These are phyloP conservation scores for Aristolochia californica DNA, from an alignment of 164 flowering plant species.

Conservation along the genomic window DNA sequence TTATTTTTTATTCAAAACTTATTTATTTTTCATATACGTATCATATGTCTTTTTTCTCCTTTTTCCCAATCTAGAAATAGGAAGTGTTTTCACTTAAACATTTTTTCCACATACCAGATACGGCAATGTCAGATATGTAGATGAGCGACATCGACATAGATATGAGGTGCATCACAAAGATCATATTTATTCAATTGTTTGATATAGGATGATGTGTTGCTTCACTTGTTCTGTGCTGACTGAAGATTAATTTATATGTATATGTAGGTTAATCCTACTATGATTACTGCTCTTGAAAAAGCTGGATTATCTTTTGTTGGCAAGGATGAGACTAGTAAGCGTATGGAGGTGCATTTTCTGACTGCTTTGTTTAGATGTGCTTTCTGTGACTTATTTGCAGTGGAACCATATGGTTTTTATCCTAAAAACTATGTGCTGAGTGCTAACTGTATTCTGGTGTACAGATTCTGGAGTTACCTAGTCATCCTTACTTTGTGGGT, in stretches of 20 bases:
- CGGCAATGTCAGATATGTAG: conserved; percentile 58
- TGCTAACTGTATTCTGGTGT: neutral
- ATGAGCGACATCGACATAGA: conserved; percentile 97
- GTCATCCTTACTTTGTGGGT: conserved; percentile 79
- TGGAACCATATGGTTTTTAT: neutral
- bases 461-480: conserved; percentile 73
- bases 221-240: too few relatives aligned
- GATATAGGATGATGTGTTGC: too few relatives aligned
- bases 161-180: conserved; percentile 50
- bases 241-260: neutral
- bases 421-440: too few relatives aligned
- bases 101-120: conserved; percentile 31
- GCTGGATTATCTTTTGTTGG: conserved; percentile 84
- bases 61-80: too few relatives aligned
- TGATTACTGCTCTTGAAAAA: conserved; percentile 56
- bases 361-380: neutral
- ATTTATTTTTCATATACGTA: too few relatives aligned
- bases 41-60: too few relatives aligned
- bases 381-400: neutral
- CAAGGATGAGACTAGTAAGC: conserved; percentile 70
- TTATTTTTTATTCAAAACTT: neutral
- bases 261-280: conserved; percentile 71
- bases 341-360: conserved; percentile 66
- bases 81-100: neutral
- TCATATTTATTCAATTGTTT: too few relatives aligned